Percentiles rank a stretch among this genome's conserved stretches.
These are phyloP conservation scores for Chenopodium formosanum DNA, from an alignment of 148 eudicot genomes.

Conservation along the genomic window DNA sequence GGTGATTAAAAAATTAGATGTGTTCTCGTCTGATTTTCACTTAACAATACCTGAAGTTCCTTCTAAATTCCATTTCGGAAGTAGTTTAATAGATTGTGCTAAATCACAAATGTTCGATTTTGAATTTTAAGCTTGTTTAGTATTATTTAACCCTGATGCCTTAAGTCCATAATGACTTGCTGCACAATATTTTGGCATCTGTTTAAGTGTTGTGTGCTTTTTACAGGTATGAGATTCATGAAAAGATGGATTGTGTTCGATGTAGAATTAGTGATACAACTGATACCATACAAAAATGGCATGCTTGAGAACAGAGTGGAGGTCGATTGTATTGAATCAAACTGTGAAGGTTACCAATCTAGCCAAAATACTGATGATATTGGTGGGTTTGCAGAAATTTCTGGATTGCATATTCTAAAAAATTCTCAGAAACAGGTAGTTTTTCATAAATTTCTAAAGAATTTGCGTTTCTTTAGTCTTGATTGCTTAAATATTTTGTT, in stretches of 20 bases:
- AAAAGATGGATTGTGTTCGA: slow-evolving; percentile 83
- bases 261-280: slow-evolving; percentile 42
- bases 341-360: slow-evolving; percentile 31
- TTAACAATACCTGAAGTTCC: background rate
- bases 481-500: slow-evolving; percentile 7
- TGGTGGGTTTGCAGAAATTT: slow-evolving; percentile 88
- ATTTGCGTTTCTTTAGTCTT: background rate
- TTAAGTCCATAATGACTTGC: slow-evolving; percentile 3
- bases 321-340: slow-evolving; percentile 28
- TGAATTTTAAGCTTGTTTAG: background rate
- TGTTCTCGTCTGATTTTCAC: background rate
- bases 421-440: slow-evolving; percentile 87
- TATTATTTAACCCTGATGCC: background rate
- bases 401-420: slow-evolving; percentile 63
- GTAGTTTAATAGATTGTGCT: background rate
- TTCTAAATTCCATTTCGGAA: background rate
- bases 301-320: slow-evolving; percentile 18
- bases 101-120: background rate
- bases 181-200: slow-evolving; percentile 3
- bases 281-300: slow-evolving; percentile 29
- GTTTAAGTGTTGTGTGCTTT: background rate
- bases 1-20: background rate
- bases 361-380: slow-evolving; percentile 55
- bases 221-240: slow-evolving; percentile 90
- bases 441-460: background rate